Evolutionary conservation across 2,329 filamentous ascomycete genomes (phyloP).

Genomic region (Fusarium multiceps): DNA sequence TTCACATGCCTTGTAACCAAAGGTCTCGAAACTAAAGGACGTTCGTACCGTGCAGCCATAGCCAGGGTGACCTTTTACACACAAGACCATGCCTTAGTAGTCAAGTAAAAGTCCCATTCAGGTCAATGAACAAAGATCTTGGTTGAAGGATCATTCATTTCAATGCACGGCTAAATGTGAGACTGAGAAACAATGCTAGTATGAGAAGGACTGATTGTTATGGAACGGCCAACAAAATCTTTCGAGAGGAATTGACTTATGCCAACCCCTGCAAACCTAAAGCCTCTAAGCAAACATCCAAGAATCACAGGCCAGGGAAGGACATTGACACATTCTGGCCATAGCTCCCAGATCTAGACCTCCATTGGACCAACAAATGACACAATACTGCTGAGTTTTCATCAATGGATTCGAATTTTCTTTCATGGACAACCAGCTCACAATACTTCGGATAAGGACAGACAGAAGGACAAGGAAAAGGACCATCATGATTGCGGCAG

Average conservation of each 20-base stretch:
- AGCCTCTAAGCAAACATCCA: neutral
- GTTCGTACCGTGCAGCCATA: neutral
- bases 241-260: neutral
- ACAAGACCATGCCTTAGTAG: neutral
- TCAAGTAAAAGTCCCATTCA: neutral
- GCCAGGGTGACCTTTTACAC: neutral
- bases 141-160: neutral
- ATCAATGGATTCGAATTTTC: neutral
- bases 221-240: neutral
- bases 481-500: conserved; percentile 1
- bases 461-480: neutral
- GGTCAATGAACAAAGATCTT: neutral
- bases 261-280: neutral
- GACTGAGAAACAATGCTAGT: neutral
- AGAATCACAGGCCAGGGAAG: neutral
- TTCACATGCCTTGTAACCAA: neutral
- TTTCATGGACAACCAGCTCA: neutral
- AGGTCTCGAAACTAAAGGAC: neutral
- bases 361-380: neutral
- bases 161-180: neutral
- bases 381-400: neutral
- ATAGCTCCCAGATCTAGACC: neutral
- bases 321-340: neutral
- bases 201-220: neutral
- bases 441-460: neutral